phyloP scores from a whole-genome alignment of 1,139 yeast genomes.

The Blastobotrys capitulatus region DNA sequence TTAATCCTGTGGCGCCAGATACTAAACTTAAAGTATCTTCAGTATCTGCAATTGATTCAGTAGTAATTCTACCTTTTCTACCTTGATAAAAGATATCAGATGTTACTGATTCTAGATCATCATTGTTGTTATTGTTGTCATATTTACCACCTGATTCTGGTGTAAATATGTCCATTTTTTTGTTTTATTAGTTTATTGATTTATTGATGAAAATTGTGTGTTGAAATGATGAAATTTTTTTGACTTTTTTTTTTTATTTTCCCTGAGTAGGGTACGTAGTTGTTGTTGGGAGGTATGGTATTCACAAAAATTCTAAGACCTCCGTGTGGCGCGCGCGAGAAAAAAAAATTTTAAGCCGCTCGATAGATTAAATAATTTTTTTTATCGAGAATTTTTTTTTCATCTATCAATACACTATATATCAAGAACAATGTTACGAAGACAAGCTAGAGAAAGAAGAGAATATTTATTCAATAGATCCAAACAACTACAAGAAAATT shows the following conservation, averaged over 20 bases:
- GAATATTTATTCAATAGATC: slow-evolving; percentile 88
- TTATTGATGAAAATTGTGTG: too few species aligned
- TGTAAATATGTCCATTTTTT: slow-evolving; percentile 24
- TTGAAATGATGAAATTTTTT: too few species aligned
- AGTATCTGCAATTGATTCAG: slow-evolving; percentile 19
- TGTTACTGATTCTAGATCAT: slow-evolving; percentile 24
- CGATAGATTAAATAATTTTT: background rate
- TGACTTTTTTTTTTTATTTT: too few species aligned
- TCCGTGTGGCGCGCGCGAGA: too few species aligned
- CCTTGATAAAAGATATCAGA: slow-evolving; percentile 29
- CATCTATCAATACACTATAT: background rate
- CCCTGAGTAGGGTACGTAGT: too few species aligned
- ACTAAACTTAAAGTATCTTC: slow-evolving; percentile 13
- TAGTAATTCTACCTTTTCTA: slow-evolving; percentile 17
- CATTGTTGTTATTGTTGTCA: slow-evolving; percentile 23
- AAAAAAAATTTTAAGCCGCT: background rate
- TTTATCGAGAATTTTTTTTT: background rate
- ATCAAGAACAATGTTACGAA: slow-evolving; percentile 39
- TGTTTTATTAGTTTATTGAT: background rate
- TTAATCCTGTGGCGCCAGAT: slow-evolving; percentile 9
- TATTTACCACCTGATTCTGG: slow-evolving; percentile 25
- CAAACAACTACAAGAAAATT: slow-evolving; percentile 83
- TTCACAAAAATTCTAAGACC: too few species aligned
- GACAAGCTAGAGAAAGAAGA: slow-evolving; percentile 93
- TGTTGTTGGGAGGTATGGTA: too few species aligned